Base-by-base conservation (phyloP, 805 yeast species). In the Yarrowia hollandica region DNA sequence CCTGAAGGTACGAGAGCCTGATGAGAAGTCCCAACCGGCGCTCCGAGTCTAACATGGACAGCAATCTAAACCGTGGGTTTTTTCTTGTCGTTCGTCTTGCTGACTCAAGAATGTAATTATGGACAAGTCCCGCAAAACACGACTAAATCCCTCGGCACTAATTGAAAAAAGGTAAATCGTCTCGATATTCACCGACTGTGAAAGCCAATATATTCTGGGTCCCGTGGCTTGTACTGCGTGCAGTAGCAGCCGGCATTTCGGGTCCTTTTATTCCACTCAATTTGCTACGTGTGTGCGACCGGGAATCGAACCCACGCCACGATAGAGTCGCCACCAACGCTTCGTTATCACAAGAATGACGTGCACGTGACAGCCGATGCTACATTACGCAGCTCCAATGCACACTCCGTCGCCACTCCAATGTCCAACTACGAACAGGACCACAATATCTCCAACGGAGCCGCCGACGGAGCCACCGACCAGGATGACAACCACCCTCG, bases 361-460 rank as follows among this genome's bases (percentile, higher is more conserved):
- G 14, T 21, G 7, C 55, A 48, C 55, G 39, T 48, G 39, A 48
- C n/a, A 4, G 30, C 16, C n/a, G 34, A 44, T 44, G 28, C 52
- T 44, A 44, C 35, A 14, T 28, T 28, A 28, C 39, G 55, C 55
- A 33, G 26, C 30, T 26, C 21, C 21, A 4, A 48, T 48, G 55
- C 39, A 31, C 22, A 22, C 11, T 15, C 31, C 28, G 19, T 48
- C 30, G 55, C 55, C 55, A 31, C 55, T 31, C 39, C 28, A 46
- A 48, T 48, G 55, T 48, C 55, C 19, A 48, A 48, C 55, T 48
- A 48, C 55, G 55, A 48, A 33, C 39, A 48, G 39, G 55, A 48
- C 55, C 55, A 48, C 55, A 48, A 48, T 33, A 30, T 48, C 22
- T 3, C 30, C 26, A 19, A 25, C 58, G 58, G 35, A 38, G 4